Base-by-base conservation (phyloP, 2,329 filamentous ascomycete species). In the Penicillium griseofulvum region DNA sequence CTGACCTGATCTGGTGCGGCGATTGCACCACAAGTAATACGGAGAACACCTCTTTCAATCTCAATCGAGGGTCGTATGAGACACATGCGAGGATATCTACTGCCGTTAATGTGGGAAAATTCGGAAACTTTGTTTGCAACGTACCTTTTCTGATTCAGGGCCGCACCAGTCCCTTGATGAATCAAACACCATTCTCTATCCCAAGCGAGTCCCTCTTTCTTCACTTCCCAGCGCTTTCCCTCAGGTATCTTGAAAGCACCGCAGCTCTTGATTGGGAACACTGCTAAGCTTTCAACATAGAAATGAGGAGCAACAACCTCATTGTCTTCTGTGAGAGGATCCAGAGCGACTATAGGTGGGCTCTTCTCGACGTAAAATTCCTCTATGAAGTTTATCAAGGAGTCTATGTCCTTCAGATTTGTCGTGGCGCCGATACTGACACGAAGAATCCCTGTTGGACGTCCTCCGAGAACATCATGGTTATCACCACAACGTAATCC, bases 131-230 rank as follows among this genome's bases (percentile, higher is more conserved):
- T 5, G 14, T 24, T 39, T 9, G 16, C 4, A n/a, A 33, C 39
- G 68, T 94, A 87, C 60, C 87, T 82, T 75, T 97, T 99, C 73
- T 97, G 93, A 68, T 85, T 96, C 51, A 99, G 78, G 6, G 88
- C 91, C 64, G 87, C 86, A 0, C 90, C 89, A 1, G 92, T 95
- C 41, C 90, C 91, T 67, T 87, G 83, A 69, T 97, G 92, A 14
- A 99, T 81, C 19, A 99, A 78, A 74, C 93, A 97, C 93, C 94
- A 99, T 76, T 97, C 93, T 58, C 94, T 83, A 71, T 99, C 94
- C 91, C 93, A 97, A 9, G 87, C 88, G 2, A 99, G 79, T 0
- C 94, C 94, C 75, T 97, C 91, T 8, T 83, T 79, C 52, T 83
- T 84, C 19, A 97, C 81, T 64, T 89, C 85, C 94, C 94, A 99